These are phyloP conservation scores for Knoxia roxburghii DNA, from an alignment of 257 asterid genomes.

Conservation along the genomic window DNA sequence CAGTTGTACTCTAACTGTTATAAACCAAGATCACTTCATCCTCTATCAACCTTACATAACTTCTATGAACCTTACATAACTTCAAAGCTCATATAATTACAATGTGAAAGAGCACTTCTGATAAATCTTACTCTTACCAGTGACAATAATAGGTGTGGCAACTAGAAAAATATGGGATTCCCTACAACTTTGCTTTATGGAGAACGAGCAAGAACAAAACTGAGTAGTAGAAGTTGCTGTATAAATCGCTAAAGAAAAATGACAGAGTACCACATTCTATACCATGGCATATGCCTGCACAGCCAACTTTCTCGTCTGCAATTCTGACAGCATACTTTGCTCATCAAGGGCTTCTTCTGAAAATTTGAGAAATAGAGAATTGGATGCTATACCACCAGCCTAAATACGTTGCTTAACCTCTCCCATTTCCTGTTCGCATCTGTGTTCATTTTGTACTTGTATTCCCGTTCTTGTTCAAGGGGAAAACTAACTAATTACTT, in stretches of 20 bases:
- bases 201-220: not conserved
- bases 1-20: not conserved
- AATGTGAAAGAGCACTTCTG: not conserved
- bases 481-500: slow-evolving; percentile 14
- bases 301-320: slow-evolving; percentile 97
- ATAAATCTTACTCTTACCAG: too few species aligned
- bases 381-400: slow-evolving; percentile 66
- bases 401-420: slow-evolving; percentile 73
- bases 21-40: not conserved
- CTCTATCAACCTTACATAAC: too few species aligned
- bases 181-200: not conserved
- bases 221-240: not conserved
- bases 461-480: slow-evolving; percentile 44
- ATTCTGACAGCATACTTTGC: slow-evolving; percentile 92
- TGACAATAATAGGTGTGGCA: too few species aligned
- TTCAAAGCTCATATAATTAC: not conserved
- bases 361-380: slow-evolving; percentile 69
- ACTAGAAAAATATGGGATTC: not conserved
- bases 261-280: slow-evolving; percentile 8
- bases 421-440: slow-evolving; percentile 80
- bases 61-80: slow-evolving; percentile 6
- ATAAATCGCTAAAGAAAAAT: not conserved
- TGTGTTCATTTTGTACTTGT: slow-evolving; percentile 84
- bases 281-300: slow-evolving; percentile 93
- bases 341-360: slow-evolving; percentile 90